Conservation (phyloP, 306 rosid genomes). For the Malus sieversii region DNA sequence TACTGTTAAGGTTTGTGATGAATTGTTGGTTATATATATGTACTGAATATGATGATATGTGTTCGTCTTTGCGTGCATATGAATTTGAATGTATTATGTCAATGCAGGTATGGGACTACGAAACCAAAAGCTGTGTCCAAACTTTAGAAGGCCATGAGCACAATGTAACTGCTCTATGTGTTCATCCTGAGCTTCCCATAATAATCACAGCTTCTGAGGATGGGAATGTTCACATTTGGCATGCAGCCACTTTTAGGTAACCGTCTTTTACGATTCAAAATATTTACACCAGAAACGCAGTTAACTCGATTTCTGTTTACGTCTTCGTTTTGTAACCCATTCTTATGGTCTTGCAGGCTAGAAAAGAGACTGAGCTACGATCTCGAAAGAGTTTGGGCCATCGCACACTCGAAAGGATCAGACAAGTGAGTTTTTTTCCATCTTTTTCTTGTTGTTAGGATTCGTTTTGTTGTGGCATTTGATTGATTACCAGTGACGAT, state of each 20-base stretch:
- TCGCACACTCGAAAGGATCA: slow-evolving; percentile 44
- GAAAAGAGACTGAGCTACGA: slow-evolving; percentile 27
- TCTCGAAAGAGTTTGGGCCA: slow-evolving; percentile 59
- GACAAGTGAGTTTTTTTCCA: slow-evolving; percentile 20
- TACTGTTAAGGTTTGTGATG: slow-evolving; percentile 40
- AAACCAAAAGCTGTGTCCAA: slow-evolving; percentile 25
- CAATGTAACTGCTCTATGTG: slow-evolving; percentile 44
- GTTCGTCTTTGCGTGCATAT: neutral
- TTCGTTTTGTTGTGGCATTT: neutral
- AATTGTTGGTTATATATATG: neutral
- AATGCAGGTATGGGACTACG: slow-evolving; percentile 44
- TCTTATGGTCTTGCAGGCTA: slow-evolving; percentile 29
- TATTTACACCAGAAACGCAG: neutral
- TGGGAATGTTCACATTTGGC: slow-evolving; percentile 41
- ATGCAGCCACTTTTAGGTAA: slow-evolving; percentile 33
- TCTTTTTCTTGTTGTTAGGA: neutral
- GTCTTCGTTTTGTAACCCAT: neutral
- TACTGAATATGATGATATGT: neutral
- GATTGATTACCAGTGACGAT: too few relatives aligned
- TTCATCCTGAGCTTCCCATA: slow-evolving; percentile 45
- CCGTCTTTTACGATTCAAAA: neutral
- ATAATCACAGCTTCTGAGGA: slow-evolving; percentile 55
- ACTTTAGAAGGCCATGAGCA: slow-evolving; percentile 51
- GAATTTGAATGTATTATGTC: neutral
- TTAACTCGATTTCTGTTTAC: neutral